Percentiles rank a stretch among this genome's conserved stretches.
Conservation (phyloP, 441 rosid species). For the Erodium trifolium region DNA sequence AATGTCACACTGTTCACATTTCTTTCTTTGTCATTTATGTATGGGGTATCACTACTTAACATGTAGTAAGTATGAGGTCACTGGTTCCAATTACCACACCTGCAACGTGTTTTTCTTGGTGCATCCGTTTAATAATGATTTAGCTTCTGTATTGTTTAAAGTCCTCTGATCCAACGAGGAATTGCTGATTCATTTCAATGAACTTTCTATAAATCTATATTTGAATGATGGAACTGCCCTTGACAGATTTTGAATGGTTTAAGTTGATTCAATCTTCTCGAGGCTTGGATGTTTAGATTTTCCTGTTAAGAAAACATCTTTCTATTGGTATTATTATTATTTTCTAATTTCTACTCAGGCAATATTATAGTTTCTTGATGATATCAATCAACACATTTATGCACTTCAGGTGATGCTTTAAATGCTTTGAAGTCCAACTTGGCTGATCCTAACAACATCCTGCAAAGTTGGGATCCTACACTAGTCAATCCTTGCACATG, state of each 20-base stretch:
- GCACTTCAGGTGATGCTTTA: slow-evolving; percentile 72
- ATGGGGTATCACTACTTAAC: neutral
- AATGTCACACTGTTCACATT: neutral
- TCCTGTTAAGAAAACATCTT: neutral
- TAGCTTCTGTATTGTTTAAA: neutral
- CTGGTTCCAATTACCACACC: too few species aligned
- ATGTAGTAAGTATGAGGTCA: too few species aligned
- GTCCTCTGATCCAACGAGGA: neutral
- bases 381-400: neutral
- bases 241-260: neutral
- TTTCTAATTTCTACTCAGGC: neutral
- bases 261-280: neutral
- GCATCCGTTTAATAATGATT: neutral
- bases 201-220: neutral
- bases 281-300: neutral
- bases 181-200: too few species aligned
- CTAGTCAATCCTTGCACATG: slow-evolving; percentile 99
- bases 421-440: slow-evolving; percentile 64
- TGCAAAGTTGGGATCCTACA: slow-evolving; percentile 99
- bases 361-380: neutral
- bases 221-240: neutral
- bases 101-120: neutral
- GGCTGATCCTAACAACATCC: slow-evolving; percentile 74
- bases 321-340: neutral
- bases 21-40: neutral